phyloP scores from a whole-genome alignment of 2,329 filamentous ascomycete species.

The Cladosporium cucumerinum region DNA sequence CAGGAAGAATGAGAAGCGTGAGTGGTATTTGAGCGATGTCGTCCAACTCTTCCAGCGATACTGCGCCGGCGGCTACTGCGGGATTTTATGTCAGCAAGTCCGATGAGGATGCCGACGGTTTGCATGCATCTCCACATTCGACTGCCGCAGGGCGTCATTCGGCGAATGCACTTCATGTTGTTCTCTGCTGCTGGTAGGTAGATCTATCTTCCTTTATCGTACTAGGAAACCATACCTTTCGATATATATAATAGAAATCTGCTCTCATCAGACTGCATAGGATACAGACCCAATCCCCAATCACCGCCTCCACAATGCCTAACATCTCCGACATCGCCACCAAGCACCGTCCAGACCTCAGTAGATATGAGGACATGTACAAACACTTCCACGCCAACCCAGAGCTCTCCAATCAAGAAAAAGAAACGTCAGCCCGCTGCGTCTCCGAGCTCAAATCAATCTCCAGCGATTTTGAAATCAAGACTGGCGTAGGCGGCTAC shows the following conservation, averaged over 20 bases:
- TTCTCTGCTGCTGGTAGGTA: slow-evolving; percentile 11
- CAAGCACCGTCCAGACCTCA: slow-evolving; percentile 40
- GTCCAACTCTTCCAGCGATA: neutral
- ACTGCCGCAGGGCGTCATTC: slow-evolving; percentile 1
- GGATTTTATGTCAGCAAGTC: neutral
- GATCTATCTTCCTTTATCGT: neutral
- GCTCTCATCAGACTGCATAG: neutral
- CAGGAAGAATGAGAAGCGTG: slow-evolving; percentile 11
- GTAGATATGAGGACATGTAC: slow-evolving; percentile 54
- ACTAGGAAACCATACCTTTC: neutral
- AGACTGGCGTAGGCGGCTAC: slow-evolving; percentile 55
- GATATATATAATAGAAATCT: neutral
- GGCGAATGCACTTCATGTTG: neutral
- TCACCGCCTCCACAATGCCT: slow-evolving; percentile 18
- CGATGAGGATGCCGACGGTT: neutral
- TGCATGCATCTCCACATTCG: neutral
- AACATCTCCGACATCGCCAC: slow-evolving; percentile 27
- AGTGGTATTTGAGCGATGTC: neutral
- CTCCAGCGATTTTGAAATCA: slow-evolving; percentile 43
- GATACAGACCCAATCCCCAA: neutral
- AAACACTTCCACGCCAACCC: slow-evolving; percentile 58
- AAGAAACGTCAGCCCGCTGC: slow-evolving; percentile 49
- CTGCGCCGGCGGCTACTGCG: slow-evolving; percentile 1
- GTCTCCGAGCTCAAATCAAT: slow-evolving; percentile 40
- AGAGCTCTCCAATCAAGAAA: slow-evolving; percentile 58